Percentiles rank a stretch among this genome's conserved stretches.
Conservation (phyloP, 805 yeast genomes). For the Metschnikowia lachancei region DNA sequence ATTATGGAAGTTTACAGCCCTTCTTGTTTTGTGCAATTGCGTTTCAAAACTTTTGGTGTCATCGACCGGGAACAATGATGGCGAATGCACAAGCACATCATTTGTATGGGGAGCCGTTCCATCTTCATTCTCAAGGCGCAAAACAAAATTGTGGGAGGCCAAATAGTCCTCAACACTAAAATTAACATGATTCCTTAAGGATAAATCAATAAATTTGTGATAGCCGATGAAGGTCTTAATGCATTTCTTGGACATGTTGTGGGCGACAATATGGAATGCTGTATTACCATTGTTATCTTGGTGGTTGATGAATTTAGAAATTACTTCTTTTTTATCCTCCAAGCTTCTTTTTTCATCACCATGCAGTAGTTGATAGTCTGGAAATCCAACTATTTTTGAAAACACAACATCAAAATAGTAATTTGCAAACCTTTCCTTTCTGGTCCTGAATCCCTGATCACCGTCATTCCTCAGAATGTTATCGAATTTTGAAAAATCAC, state of each 20-base stretch:
- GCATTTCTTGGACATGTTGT: slow-evolving; percentile 24
- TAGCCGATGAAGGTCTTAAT: slow-evolving; percentile 25
- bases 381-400: slow-evolving; percentile 32
- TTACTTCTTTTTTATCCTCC: slow-evolving; percentile 28
- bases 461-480: slow-evolving; percentile 3
- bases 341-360: slow-evolving; percentile 14
- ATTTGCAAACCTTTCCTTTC: slow-evolving; percentile 36
- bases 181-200: slow-evolving; percentile 26
- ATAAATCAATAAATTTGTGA: slow-evolving; percentile 26
- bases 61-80: slow-evolving; percentile 8
- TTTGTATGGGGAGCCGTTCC: slow-evolving; percentile 1
- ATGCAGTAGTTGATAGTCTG: slow-evolving; percentile 22
- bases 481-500: slow-evolving; percentile 16
- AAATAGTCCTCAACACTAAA: slow-evolving; percentile 29
- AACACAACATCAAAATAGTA: slow-evolving; percentile 41
- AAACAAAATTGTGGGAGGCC: slow-evolving; percentile 28
- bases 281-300: slow-evolving; percentile 94
- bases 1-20: slow-evolving; percentile 35
- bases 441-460: slow-evolving; percentile 18
- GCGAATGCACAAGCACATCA: slow-evolving; percentile 5
- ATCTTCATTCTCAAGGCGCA: slow-evolving; percentile 22
- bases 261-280: slow-evolving; percentile 85
- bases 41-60: slow-evolving; percentile 35
- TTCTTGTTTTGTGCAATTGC: slow-evolving; percentile 35
- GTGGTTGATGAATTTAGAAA: slow-evolving; percentile 65